Base-by-base conservation (phyloP, 2,329 filamentous ascomycete genomes). In the Cytospora chrysosperma region DNA sequence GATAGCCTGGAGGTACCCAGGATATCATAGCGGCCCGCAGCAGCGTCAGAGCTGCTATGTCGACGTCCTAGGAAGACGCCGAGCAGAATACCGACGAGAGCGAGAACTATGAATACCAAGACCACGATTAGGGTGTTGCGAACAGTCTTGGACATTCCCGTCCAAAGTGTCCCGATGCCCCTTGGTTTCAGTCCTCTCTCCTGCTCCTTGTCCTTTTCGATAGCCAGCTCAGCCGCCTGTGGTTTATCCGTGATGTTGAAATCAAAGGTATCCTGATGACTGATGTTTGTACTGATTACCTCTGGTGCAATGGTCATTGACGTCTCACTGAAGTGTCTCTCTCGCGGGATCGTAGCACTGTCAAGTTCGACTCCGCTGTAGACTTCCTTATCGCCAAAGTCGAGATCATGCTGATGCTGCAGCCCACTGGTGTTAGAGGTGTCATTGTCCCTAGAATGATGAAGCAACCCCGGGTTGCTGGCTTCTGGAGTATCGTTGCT, bases 301-400 rank as follows among this genome's bases (percentile, higher is more conserved):
- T 59, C 43, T 8, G 61, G 61, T 13, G 27, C 54, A 40, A 62
- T 62, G 32, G 26, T 17, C 47, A 8, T 13, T 21, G 15, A 54
- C 3, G 49, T 62, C 55, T 62, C 61, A 56, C 54, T 58, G 47
- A 37, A 62, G 24, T 59, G 61, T 9, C 61, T 37, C n/a, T 34
- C 43, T 3, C 55, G 61, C 52, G 61, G 30, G 24, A 62, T 30
- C 2, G 34, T 59, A 13, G 54, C 32, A 13, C 61, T 51, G 49
- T 53, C 55, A 24, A 62, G 43, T 51, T 62, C 61, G 30, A 54
- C n/a, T 7, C 32, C 47, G 13, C 15, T 54, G 32, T 52, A 58
- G 55, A 9, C 47, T 19, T 63, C 61, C 54, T 63, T 56, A 26
- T 50, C 49, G 8, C 9, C 6, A 8, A 30, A 19, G 34, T 19